Percentiles rank a stretch among this genome's conserved stretches.
These are phyloP conservation scores for Dothistroma septosporum DNA, from an alignment of 2,329 filamentous ascomycete species.

Conservation along the genomic window DNA sequence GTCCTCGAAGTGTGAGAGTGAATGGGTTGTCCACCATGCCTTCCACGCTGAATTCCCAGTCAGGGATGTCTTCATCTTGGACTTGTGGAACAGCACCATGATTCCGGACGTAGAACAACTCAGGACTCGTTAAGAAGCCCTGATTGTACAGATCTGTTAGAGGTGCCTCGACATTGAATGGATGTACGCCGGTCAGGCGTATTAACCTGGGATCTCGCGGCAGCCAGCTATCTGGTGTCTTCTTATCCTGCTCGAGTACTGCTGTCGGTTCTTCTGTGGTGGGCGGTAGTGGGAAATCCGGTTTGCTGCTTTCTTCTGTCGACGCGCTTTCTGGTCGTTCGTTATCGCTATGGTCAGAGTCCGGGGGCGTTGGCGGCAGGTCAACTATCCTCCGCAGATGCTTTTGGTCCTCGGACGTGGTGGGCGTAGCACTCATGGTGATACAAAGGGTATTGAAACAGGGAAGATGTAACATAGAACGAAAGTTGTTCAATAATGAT, in stretches of 20 bases:
- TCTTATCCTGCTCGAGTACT: conserved; percentile 70
- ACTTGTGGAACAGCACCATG: conserved; percentile 80
- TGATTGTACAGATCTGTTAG: conserved; percentile 71
- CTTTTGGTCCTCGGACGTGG: conserved; percentile 22
- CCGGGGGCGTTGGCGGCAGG: conserved; percentile 37
- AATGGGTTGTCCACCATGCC: conserved; percentile 79
- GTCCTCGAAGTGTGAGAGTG: conserved; percentile 64
- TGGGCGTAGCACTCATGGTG: conserved; percentile 10
- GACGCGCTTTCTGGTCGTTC: conserved; percentile 27
- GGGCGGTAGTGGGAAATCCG: conserved; percentile 65
- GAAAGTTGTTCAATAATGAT: background rate
- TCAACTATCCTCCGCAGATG: conserved; percentile 24
- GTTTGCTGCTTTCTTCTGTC: conserved; percentile 56
- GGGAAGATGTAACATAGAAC: background rate
- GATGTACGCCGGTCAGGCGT: conserved; percentile 80
- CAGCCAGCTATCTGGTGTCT: conserved; percentile 80
- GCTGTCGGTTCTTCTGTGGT: conserved; percentile 53
- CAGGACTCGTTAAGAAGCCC: conserved; percentile 81
- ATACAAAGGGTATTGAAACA: background rate
- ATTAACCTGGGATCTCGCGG: conserved; percentile 76
- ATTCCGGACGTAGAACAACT: conserved; percentile 88
- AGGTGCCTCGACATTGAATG: conserved; percentile 86
- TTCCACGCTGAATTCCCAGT: conserved; percentile 80
- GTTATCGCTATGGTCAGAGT: conserved; percentile 33
- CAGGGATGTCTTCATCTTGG: conserved; percentile 64